phyloP scores from a whole-genome alignment of 2,329 filamentous ascomycete genomes.

The Gyromitra esculenta region DNA sequence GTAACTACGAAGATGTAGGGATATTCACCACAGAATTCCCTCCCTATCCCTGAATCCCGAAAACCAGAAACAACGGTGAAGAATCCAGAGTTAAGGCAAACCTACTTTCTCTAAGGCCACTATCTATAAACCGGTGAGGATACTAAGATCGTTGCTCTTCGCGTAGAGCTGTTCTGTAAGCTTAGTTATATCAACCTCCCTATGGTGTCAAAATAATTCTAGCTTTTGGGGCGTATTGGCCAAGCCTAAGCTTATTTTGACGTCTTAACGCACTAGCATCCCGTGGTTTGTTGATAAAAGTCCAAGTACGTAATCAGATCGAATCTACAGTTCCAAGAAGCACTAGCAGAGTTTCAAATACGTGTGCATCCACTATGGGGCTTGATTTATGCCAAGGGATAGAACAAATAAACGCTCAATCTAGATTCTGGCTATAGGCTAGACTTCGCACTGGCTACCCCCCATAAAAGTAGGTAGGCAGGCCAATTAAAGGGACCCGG shows the following conservation, averaged over 20 bases:
- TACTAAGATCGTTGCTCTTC: background rate
- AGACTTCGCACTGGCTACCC: too few species aligned
- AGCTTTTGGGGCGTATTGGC: background rate
- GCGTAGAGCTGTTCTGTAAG: background rate
- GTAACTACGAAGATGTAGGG: conserved; percentile 6
- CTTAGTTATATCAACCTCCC: background rate
- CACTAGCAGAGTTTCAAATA: background rate
- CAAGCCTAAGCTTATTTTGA: conserved; percentile 30
- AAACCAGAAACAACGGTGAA: background rate
- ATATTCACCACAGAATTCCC: background rate
- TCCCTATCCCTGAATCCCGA: conserved; percentile 2
- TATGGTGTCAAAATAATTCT: background rate
- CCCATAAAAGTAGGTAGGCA: background rate
- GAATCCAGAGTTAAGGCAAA: conserved; percentile 5
- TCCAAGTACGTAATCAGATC: background rate
- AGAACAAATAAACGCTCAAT: background rate
- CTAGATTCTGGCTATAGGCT: background rate
- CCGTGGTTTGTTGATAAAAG: background rate
- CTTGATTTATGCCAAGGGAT: background rate
- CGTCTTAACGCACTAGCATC: background rate
- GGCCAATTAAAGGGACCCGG: background rate
- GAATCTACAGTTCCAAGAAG: background rate
- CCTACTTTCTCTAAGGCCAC: background rate
- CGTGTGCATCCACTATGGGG: background rate
- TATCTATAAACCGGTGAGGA: background rate